Base-by-base conservation (phyloP, 305 asterid genomes). In the Rubia balearica region DNA sequence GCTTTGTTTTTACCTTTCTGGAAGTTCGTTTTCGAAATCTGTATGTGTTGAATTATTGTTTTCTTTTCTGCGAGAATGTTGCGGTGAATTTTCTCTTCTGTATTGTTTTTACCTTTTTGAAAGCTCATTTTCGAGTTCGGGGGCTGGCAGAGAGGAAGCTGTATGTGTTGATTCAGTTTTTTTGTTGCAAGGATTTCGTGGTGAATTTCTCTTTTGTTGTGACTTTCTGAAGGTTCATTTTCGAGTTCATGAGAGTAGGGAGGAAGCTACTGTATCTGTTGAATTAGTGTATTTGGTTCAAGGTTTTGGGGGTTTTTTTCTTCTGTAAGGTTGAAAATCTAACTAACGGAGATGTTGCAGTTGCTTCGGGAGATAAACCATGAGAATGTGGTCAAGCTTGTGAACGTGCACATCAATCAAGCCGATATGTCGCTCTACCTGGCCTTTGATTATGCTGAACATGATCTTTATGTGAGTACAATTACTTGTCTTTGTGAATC, bases 371-470 rank as follows among this genome's bases (percentile, higher is more conserved):
- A 94, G 92, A 87, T 91, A 82, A 65, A 85, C 81, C 99, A 94
- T 61, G 98, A 94, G 77, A 94, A 94, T 75, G 98, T 91, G 77
- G 90, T 94, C 65, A 91, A 87, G 88, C 99, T 94, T 77, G 99
- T 86, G 69, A 94, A 91, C 71, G 99, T 94, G 81, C 99, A 94
- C 80, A 91, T 94, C 82, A 94, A 94, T 79, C 91, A 83, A 71
- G 87, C 87, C 0, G 99, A 94, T 72, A 91, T 91, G 99, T 94
- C 99, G 19, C 97, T 94, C 62, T 94, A 94, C 81, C 83, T 94
- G 56, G 99, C 99, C 75, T 94, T 94, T 76, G 99, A 94, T 80
- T 94, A 94, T 78, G 95, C 99, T 0, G 99, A 94, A 78, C 98
- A 90, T 75, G 99, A 94, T 65, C 96, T 94, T 75, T 94, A 94